phyloP scores from a whole-genome alignment of 208 protist genomes.

The Acanthamoeba lenticulata region DNA sequence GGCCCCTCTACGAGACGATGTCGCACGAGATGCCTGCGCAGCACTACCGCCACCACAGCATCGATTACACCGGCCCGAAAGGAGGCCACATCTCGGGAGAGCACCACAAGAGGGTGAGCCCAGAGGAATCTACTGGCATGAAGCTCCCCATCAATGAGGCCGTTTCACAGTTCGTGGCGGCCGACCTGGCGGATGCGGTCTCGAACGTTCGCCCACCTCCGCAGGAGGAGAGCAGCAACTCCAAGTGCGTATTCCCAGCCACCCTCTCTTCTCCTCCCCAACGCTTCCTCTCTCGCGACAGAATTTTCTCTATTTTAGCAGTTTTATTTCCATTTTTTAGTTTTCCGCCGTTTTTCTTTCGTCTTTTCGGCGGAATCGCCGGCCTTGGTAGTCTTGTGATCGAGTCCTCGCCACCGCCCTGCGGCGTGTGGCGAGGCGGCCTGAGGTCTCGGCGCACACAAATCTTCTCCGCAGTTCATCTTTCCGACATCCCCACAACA shows the following conservation, averaged over 20 bases:
- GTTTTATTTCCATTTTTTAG: background rate
- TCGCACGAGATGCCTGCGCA: background rate
- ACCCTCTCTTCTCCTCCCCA: background rate
- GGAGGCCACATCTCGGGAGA: background rate
- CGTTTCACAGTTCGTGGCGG: background rate
- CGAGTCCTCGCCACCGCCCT: too few species aligned
- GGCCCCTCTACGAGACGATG: too few species aligned
- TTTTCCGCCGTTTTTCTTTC: background rate
- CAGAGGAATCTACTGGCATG: background rate
- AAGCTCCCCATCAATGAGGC: background rate
- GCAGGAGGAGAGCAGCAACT: background rate
- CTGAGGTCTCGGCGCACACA: too few species aligned
- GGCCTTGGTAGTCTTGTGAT: too few species aligned
- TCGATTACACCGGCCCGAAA: background rate
- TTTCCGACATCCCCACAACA: too few species aligned
- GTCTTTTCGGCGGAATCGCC: background rate
- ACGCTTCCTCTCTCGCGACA: background rate
- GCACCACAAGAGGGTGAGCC: background rate
- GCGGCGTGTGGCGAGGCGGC: too few species aligned
- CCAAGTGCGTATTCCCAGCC: background rate
- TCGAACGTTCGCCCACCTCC: background rate
- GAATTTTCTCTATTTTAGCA: background rate
- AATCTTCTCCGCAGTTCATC: too few species aligned
- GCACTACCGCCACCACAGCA: background rate
- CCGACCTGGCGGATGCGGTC: background rate